phyloP scores from a whole-genome alignment of 73 alveolate species.

The Stentor roeselii region DNA sequence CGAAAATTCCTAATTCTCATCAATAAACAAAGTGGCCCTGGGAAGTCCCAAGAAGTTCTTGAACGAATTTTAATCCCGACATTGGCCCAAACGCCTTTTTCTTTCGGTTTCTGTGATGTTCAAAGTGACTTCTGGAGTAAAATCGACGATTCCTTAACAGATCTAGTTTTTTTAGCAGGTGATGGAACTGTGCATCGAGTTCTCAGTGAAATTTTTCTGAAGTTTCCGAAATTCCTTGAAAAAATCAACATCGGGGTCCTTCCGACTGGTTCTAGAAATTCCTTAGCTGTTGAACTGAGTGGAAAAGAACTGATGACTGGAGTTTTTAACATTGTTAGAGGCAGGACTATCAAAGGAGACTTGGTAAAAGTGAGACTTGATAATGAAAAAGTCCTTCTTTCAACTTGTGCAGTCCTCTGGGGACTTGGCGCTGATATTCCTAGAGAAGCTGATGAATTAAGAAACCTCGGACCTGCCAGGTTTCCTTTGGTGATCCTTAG shows the following conservation, averaged over 20 bases:
- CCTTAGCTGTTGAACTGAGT: background rate
- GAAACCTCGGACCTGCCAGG: background rate
- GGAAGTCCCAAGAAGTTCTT: background rate
- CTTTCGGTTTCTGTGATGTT: background rate
- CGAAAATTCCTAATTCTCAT: background rate
- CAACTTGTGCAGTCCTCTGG: constrained; percentile 1
- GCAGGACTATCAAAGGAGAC: background rate
- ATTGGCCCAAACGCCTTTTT: background rate
- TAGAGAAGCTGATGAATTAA: background rate
- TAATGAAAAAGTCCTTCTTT: background rate
- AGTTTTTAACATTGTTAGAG: background rate
- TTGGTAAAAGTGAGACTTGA: background rate
- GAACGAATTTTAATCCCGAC: background rate
- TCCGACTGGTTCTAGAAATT: constrained; percentile 11
- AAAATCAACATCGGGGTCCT: background rate
- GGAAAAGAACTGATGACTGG: background rate
- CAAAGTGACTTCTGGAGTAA: too few relatives aligned
- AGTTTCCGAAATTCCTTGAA: background rate
- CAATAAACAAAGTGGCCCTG: background rate
- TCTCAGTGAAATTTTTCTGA: background rate
- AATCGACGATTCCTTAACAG: background rate
- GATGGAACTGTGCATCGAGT: constrained; percentile 18
- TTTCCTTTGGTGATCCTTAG: background rate
- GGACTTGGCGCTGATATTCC: constrained; percentile 2
- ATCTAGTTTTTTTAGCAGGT: background rate